phyloP scores from a whole-genome alignment of 2,329 filamentous ascomycete species.

The Pseudofabraea citricarpa region DNA sequence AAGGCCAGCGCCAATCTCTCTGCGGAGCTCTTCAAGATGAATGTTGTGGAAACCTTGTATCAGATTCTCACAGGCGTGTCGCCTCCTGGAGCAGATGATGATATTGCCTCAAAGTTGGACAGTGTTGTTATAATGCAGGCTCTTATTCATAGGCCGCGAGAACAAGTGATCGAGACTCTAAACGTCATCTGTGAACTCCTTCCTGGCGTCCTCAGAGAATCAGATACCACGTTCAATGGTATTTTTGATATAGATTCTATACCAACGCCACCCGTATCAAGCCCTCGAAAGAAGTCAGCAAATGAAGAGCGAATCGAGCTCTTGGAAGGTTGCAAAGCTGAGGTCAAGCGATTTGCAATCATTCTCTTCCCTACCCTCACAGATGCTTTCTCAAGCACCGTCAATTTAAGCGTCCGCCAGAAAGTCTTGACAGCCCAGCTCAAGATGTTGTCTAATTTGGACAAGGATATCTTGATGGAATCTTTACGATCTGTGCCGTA shows the following conservation, averaged over 20 bases:
- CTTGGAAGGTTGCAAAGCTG: constrained; percentile 73
- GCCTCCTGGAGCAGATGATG: constrained; percentile 72
- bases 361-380: constrained; percentile 93
- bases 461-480: constrained; percentile 77
- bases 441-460: constrained; percentile 97
- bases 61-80: constrained; percentile 96
- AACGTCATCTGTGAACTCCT: constrained; percentile 96
- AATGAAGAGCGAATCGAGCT: constrained; percentile 81
- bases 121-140: constrained; percentile 99
- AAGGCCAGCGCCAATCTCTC: constrained; percentile 84
- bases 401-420: constrained; percentile 89
- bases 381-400: constrained; percentile 95
- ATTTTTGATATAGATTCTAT: constrained; percentile 36
- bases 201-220: constrained; percentile 62
- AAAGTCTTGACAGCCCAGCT: constrained; percentile 94
- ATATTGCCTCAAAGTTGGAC: constrained; percentile 82
- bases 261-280: constrained; percentile 35
- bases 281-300: constrained; percentile 48
- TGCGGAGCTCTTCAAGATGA: constrained; percentile 88
- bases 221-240: constrained; percentile 39
- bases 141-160: constrained; percentile 87
- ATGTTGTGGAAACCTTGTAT: constrained; percentile 94
- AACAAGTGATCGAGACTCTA: constrained; percentile 94
- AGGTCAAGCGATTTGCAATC: constrained; percentile 87
- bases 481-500: constrained; percentile 86